Conservation (phyloP, 306 rosid genomes). For the Potentilla sterilis region DNA sequence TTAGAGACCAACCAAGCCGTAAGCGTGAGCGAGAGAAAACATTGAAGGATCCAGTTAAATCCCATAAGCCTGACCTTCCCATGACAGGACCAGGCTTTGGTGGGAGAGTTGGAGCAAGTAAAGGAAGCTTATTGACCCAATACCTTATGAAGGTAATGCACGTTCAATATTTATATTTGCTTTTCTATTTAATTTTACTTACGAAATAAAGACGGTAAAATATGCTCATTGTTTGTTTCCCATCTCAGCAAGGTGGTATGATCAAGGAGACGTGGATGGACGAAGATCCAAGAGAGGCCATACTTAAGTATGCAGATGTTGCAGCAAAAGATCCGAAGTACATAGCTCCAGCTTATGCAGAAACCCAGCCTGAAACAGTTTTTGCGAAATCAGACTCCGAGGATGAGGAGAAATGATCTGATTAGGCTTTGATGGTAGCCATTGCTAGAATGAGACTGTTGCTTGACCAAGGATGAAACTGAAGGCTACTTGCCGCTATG, state of each 20-base stretch:
- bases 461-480: neutral
- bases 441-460: neutral
- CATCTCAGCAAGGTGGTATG: slow-evolving; percentile 89
- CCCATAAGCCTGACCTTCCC: slow-evolving; percentile 96
- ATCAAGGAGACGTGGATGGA: slow-evolving; percentile 99
- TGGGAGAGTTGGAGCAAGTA: slow-evolving; percentile 83
- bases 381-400: slow-evolving; percentile 88
- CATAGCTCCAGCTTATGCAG: slow-evolving; percentile 95
- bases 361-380: slow-evolving; percentile 88
- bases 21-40: slow-evolving; percentile 84
- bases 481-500: neutral
- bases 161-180: neutral
- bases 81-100: slow-evolving; percentile 96
- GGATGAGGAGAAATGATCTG: slow-evolving; percentile 77
- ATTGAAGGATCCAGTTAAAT: slow-evolving; percentile 85
- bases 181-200: neutral
- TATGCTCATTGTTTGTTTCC: slow-evolving; percentile 4
- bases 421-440: slow-evolving; percentile 14
- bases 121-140: slow-evolving; percentile 95
- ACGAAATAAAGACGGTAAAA: neutral
- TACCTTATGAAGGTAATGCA: slow-evolving; percentile 77
- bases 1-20: slow-evolving; percentile 92
- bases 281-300: slow-evolving; percentile 98
- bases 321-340: slow-evolving; percentile 85
- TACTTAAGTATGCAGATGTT: slow-evolving; percentile 85